Percentiles rank a stretch among this genome's conserved stretches.
Evolutionary conservation across 2,329 filamentous ascomycete species (phyloP).

Genomic region (Mycosphaerella sp.): DNA sequence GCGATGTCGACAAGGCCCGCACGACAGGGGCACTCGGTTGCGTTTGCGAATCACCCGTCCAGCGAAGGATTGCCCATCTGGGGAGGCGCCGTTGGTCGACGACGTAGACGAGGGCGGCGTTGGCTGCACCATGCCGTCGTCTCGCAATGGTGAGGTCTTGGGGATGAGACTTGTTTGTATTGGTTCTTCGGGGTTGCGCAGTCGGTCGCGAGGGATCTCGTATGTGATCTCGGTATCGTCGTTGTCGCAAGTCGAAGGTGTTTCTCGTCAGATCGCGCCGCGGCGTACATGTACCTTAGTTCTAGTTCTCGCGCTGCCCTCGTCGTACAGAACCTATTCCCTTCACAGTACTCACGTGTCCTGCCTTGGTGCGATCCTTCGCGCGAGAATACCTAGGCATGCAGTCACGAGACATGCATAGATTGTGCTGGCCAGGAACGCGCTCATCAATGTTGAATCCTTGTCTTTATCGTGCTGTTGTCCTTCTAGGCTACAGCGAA

Average conservation of each 20-base stretch:
- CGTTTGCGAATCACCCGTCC: conserved; percentile 76
- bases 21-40: conserved; percentile 86
- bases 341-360: too few relatives aligned
- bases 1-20: conserved; percentile 81
- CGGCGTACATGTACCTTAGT: too few relatives aligned
- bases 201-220: background rate
- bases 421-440: too few relatives aligned
- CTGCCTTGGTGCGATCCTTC: too few relatives aligned
- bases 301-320: too few relatives aligned
- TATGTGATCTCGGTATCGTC: background rate
- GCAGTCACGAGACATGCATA: too few relatives aligned
- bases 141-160: background rate
- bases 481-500: too few relatives aligned
- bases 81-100: conserved; percentile 70
- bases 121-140: conserved; percentile 37
- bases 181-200: background rate
- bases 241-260: background rate
- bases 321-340: too few relatives aligned
- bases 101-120: conserved; percentile 73
- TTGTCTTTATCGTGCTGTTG: too few relatives aligned
- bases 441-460: too few relatives aligned
- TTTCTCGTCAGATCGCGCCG: background rate
- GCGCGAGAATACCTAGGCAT: too few relatives aligned
- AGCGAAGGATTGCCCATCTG: conserved; percentile 58
- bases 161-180: too few relatives aligned